Conservation (phyloP, 768 basidiomycete species). For the Pisolithus albus region DNA sequence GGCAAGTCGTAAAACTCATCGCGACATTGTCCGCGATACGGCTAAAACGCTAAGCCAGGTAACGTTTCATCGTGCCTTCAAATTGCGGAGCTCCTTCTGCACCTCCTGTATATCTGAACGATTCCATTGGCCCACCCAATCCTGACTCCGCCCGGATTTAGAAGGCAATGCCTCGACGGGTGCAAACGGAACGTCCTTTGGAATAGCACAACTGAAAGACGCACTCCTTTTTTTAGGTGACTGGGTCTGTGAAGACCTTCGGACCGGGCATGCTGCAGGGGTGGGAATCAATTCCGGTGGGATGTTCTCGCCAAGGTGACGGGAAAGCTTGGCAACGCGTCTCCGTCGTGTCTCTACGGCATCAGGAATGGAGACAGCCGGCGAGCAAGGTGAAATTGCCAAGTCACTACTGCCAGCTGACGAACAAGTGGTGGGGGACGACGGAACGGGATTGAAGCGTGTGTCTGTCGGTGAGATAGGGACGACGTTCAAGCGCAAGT, state of each 20-base stretch:
- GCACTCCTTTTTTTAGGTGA: slow-evolving; percentile 8
- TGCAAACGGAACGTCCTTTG: neutral
- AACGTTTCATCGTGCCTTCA: slow-evolving; percentile 14
- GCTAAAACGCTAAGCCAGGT: neutral
- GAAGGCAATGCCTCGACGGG: neutral
- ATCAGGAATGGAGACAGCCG: slow-evolving; percentile 15
- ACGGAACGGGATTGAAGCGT: slow-evolving; percentile 2
- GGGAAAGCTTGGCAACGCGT: slow-evolving; percentile 51
- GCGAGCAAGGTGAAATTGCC: slow-evolving; percentile 16
- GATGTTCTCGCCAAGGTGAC: slow-evolving; percentile 54
- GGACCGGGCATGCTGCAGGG: slow-evolving; percentile 1
- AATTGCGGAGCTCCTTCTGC: slow-evolving; percentile 29
- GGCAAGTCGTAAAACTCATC: neutral
- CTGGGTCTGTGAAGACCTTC: neutral
- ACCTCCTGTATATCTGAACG: slow-evolving; percentile 32
- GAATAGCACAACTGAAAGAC: slow-evolving; percentile 9
- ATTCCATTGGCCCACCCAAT: slow-evolving; percentile 40
- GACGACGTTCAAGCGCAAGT: slow-evolving; percentile 16
- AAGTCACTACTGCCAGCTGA: neutral
- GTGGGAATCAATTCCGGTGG: slow-evolving; percentile 48
- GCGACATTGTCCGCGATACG: neutral
- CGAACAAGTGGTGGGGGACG: slow-evolving; percentile 9
- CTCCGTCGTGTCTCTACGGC: slow-evolving; percentile 33
- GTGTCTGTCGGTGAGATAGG: slow-evolving; percentile 10
- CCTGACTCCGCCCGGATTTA: neutral